Conservation (phyloP, 2,329 filamentous ascomycete species). For the Colletotrichum sp. region DNA sequence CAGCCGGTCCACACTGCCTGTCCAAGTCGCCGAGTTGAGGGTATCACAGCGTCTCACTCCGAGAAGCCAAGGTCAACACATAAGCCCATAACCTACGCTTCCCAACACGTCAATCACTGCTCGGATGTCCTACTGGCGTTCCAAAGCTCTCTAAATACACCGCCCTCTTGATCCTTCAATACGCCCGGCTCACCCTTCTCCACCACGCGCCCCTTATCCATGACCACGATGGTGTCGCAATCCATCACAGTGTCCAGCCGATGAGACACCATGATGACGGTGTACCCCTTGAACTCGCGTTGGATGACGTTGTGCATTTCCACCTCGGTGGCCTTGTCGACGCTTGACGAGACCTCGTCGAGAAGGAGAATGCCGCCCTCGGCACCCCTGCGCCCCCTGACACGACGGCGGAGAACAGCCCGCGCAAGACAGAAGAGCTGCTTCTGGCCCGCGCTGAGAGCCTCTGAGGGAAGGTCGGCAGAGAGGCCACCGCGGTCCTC, state of each 20-base stretch:
- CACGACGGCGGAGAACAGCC: constrained; percentile 53
- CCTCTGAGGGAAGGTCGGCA: constrained; percentile 46
- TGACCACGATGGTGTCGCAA: constrained; percentile 48
- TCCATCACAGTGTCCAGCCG: constrained; percentile 49
- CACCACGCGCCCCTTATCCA: constrained; percentile 44
- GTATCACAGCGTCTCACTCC: neutral
- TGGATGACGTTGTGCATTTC: constrained; percentile 33
- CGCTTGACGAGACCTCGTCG: constrained; percentile 36
- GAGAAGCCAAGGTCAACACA: neutral
- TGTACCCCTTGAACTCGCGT: constrained; percentile 39
- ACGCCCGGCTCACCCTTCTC: constrained; percentile 28
- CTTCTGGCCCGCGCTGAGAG: constrained; percentile 62
- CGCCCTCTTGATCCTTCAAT: neutral
- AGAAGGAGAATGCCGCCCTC: constrained; percentile 31
- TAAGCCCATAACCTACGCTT: neutral
- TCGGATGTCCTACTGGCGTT: neutral
- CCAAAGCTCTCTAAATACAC: constrained; percentile 7
- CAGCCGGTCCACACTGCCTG: neutral
- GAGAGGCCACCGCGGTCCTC: constrained; percentile 36
- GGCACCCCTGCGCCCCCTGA: constrained; percentile 21
- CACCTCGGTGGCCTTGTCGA: constrained; percentile 35
- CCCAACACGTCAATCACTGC: neutral
- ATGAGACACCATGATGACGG: constrained; percentile 49
- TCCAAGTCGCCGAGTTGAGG: neutral
- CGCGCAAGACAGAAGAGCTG: constrained; percentile 68